Evolutionary conservation across 768 basidiomycete species (phyloP).

Genomic region (Crassisporium funariophilum): DNA sequence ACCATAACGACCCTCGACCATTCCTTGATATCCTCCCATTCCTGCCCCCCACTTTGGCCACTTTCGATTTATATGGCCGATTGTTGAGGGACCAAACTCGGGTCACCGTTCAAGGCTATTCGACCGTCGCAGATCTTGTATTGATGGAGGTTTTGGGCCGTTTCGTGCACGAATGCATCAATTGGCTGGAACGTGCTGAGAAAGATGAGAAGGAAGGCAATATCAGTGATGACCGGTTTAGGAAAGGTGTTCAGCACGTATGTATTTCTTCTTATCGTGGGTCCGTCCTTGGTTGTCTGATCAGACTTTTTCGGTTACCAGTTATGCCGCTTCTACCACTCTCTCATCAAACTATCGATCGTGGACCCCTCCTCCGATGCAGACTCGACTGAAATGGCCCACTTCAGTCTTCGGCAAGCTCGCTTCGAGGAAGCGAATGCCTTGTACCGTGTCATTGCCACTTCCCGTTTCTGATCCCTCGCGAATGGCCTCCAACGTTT

Average conservation of each 20-base stretch:
- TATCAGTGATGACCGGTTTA: conserved; percentile 72
- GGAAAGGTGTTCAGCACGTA: conserved; percentile 74
- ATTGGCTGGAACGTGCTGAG: conserved; percentile 72
- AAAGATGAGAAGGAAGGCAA: conserved; percentile 67
- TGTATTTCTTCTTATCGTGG: conserved; percentile 7
- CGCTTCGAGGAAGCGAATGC: conserved; percentile 77
- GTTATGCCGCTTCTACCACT: conserved; percentile 78
- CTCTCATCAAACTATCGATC: conserved; percentile 66
- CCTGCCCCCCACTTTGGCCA: conserved; percentile 71
- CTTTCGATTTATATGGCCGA: conserved; percentile 73
- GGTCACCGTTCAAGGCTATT: conserved; percentile 44
- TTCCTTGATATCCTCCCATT: conserved; percentile 66
- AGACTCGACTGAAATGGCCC: conserved; percentile 76
- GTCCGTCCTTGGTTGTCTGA: conserved; percentile 1
- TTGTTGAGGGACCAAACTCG: conserved; percentile 64
- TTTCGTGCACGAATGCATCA: conserved; percentile 71
- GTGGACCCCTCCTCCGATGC: conserved; percentile 65
- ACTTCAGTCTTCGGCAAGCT: conserved; percentile 72
- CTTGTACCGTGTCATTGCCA: conserved; percentile 67
- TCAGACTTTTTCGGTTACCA: conserved; percentile 32
- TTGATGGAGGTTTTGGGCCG: conserved; percentile 65
- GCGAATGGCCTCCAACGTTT: conserved; percentile 9
- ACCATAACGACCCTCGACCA: conserved; percentile 41
- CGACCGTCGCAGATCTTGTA: conserved; percentile 66
- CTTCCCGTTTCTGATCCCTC: conserved; percentile 37